phyloP scores from a whole-genome alignment of 108 stramenopile genomes.

The Nitzschia sp. region DNA sequence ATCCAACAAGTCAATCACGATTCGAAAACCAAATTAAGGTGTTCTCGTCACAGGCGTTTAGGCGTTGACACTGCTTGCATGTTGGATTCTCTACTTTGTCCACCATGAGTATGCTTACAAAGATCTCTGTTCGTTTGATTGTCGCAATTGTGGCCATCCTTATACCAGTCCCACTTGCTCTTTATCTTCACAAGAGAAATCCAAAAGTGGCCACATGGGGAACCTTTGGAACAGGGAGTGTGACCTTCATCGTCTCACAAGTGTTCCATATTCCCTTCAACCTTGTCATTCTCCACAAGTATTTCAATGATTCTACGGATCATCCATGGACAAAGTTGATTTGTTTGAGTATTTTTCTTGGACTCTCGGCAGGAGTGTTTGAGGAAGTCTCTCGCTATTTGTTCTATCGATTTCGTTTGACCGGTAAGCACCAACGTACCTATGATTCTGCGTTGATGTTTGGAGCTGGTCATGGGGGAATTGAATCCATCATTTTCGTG shows the following conservation, averaged over 20 bases:
- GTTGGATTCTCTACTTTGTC: no score
- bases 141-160: not conserved
- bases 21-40: no score
- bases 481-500: constrained; percentile 1
- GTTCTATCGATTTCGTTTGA: not conserved
- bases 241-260: not conserved
- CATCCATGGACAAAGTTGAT: not conserved
- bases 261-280: constrained; percentile 10
- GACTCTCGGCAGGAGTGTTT: constrained; percentile 1
- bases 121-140: not conserved
- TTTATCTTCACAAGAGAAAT: not conserved
- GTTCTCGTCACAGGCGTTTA: no score
- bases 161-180: not conserved
- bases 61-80: no score
- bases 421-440: not conserved
- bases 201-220: not conserved
- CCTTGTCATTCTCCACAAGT: not conserved
- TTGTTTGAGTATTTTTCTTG: not conserved
- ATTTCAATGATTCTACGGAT: not conserved
- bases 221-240: not conserved
- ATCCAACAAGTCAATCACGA: no score
- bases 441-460: not conserved
- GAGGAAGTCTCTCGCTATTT: not conserved
- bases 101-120: not conserved
- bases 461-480: constrained; percentile 4